Evolutionary conservation across 2,329 filamentous ascomycete genomes (phyloP).

Genomic region (Colletotrichum sp.): DNA sequence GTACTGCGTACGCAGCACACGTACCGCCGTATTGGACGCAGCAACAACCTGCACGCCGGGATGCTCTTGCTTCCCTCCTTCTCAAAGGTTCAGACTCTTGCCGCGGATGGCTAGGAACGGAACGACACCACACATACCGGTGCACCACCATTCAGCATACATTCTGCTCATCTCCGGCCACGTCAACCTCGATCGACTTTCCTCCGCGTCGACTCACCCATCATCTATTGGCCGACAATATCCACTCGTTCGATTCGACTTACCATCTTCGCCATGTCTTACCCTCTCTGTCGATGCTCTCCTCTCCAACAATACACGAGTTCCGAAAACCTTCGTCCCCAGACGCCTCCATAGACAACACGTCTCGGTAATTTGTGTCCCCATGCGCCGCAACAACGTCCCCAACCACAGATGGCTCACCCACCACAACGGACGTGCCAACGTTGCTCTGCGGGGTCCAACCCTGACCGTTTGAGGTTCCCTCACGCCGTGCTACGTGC

Average conservation of each 20-base stretch:
- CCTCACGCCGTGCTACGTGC: background rate
- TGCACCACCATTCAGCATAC: background rate
- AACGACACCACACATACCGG: background rate
- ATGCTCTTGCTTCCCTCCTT: background rate
- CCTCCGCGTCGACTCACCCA: background rate
- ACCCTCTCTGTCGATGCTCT: background rate
- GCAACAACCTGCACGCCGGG: background rate
- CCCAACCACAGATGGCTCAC: background rate
- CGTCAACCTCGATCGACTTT: slow-evolving; percentile 11
- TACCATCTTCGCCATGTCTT: background rate
- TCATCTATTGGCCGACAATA: background rate
- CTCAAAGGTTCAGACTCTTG: background rate
- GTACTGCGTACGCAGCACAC: background rate
- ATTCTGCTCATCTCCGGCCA: slow-evolving; percentile 1
- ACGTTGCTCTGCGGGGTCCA: slow-evolving; percentile 12
- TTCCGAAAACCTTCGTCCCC: background rate
- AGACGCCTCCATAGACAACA: background rate
- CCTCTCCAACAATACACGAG: background rate
- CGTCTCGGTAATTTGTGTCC: background rate
- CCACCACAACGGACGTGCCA: slow-evolving; percentile 6
- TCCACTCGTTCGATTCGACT: background rate
- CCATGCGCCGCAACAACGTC: background rate
- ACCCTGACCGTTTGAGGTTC: slow-evolving; percentile 8
- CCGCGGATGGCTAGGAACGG: background rate
- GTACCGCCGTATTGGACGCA: background rate